Evolutionary conservation across 306 rosid species (phyloP).

Genomic region (Arachis stenosperma): DNA sequence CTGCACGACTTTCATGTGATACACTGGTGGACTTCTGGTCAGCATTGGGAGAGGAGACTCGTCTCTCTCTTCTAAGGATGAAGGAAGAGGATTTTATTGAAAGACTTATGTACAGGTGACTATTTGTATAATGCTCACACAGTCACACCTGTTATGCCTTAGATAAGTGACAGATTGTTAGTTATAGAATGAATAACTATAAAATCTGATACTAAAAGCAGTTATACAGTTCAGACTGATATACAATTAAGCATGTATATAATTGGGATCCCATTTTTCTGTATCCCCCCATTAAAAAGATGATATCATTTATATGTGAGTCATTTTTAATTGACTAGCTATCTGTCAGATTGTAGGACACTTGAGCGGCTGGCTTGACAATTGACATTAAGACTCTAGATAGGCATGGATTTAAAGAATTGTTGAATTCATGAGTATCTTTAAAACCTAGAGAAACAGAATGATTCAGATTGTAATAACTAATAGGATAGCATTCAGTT

Average conservation of each 20-base stretch:
- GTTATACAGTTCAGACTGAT: constrained; percentile 39
- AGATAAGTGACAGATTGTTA: constrained; percentile 39
- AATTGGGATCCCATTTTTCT: constrained; percentile 30
- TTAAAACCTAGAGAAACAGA: constrained; percentile 1
- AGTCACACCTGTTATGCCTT: constrained; percentile 41
- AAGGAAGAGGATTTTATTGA: constrained; percentile 99
- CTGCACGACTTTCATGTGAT: constrained; percentile 97
- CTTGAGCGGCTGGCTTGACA: constrained; percentile 29
- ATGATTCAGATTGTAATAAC: constrained; percentile 19
- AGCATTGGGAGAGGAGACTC: constrained; percentile 97
- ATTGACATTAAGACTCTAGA: constrained; percentile 11
- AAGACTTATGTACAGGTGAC: constrained; percentile 98
- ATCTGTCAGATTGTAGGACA: constrained; percentile 33
- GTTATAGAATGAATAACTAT: constrained; percentile 30
- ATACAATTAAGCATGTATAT: constrained; percentile 26
- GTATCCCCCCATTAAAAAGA: constrained; percentile 19
- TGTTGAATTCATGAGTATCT: constrained; percentile 1
- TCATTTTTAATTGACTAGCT: constrained; percentile 28
- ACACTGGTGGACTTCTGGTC: constrained; percentile 99
- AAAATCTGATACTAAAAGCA: constrained; percentile 29
- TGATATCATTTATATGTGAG: constrained; percentile 22
- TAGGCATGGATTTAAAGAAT: constrained; percentile 25
- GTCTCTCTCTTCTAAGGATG: constrained; percentile 92
- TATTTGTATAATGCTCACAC: constrained; percentile 44
- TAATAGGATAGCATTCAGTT: constrained; percentile 12